Base-by-base conservation (phyloP, 148 eudicot genomes). In the Chenopodium formosanum region DNA sequence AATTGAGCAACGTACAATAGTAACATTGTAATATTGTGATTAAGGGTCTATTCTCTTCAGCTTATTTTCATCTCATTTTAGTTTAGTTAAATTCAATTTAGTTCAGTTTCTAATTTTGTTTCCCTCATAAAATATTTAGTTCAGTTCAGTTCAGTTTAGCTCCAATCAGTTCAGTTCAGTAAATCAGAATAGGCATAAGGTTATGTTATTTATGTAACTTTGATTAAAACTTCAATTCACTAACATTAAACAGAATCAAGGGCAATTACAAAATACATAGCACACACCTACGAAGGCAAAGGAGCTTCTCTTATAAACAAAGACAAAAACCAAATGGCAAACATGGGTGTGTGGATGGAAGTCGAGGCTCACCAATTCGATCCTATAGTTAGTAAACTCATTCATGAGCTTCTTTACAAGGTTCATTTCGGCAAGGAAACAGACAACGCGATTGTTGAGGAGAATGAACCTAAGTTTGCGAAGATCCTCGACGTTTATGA, bases 301-400 rank as follows among this genome's bases (percentile, higher is more conserved):
- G 97, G 95, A 31, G 89, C 82, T 22, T 84, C 84, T 1, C 83
- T 93, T 16, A 22, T 87, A 2, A 48, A 10, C 73, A 46, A 73
- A 0, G 90, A 90, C 8, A 80, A 82, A 1, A 91, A 90, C 78
- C 79, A 86, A 71, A 84, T 86, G 91, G 95, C 92, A 3, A 66
- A 75, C 8, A n/a, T 74, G 11, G 70, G 85, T 0, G 84, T 88
- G 7, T 92, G 94, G 95, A 73, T 79, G 53, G 90, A 92, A 79
- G 96, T 90, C 0, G 98, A 94, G 73, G 86, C 90, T n/a, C 98
- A 82, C 78, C 88, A 88, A 53, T 94, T 86, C 60, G 94, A 91
- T 25, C 88, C 90, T 0, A 79, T 81, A 2, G 87, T 83, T 4
- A 27, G 81, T 27, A 91, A 83, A 65, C 89, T 94, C 12, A 68